Percentiles rank a stretch among this genome's conserved stretches.
phyloP scores from a whole-genome alignment of 441 rosid species.

The Pelargonium australe region DNA sequence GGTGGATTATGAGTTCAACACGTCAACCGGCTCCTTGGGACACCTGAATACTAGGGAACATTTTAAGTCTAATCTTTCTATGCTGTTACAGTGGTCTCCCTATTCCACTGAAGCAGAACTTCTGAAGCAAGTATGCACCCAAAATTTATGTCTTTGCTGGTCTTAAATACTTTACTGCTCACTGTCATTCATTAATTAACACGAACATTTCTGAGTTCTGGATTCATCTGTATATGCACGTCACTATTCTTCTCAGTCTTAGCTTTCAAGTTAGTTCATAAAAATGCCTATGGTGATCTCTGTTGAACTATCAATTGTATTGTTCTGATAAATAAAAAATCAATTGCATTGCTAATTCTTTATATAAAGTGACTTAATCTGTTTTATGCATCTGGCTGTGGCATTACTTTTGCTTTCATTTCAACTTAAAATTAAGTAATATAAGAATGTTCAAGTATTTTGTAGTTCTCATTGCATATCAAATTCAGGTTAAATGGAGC shows the following conservation, averaged over 20 bases:
- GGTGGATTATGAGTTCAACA: slow-evolving; percentile 72
- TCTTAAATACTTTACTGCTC: neutral
- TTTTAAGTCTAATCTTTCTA: slow-evolving; percentile 52
- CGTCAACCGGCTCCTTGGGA: slow-evolving; percentile 32
- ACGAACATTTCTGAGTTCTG: neutral
- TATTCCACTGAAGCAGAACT: slow-evolving; percentile 79
- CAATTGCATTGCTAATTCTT: neutral
- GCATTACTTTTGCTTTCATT: neutral
- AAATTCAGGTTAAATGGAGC: neutral
- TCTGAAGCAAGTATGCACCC: slow-evolving; percentile 62
- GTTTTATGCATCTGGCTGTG: neutral
- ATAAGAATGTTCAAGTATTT: neutral
- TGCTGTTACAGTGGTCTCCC: slow-evolving; percentile 82
- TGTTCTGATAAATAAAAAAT: neutral
- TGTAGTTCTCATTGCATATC: neutral
- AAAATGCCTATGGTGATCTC: neutral
- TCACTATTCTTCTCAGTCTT: neutral
- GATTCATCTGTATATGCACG: neutral
- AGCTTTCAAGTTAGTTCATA: neutral
- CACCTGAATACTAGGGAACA: slow-evolving; percentile 40
- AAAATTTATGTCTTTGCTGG: slow-evolving; percentile 6
- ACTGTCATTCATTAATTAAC: neutral
- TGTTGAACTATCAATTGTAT: neutral
- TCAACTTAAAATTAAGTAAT: neutral
- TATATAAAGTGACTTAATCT: neutral